Percentiles rank a stretch among this genome's conserved stretches.
Conservation (phyloP, 768 basidiomycete genomes). For the Hericium coralloides region DNA sequence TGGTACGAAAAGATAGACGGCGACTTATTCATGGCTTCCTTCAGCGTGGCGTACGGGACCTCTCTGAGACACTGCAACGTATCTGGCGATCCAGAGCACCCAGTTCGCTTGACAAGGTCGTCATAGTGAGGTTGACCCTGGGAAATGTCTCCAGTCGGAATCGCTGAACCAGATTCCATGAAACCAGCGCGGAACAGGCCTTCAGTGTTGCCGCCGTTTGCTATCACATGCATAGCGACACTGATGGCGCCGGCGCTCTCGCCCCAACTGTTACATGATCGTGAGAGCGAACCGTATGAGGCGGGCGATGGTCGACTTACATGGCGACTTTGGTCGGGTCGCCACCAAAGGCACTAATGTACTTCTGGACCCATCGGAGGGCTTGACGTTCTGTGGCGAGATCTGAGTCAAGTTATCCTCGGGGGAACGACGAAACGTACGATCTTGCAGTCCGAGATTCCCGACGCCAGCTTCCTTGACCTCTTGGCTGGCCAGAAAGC, state of each 20-base stretch:
- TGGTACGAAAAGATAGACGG: conserved; percentile 26
- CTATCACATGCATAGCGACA: background rate
- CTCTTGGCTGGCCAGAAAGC: conserved; percentile 10
- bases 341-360: conserved; percentile 33
- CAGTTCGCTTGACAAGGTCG: conserved; percentile 25
- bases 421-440: conserved; percentile 3
- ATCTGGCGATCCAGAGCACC: conserved; percentile 27
- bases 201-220: background rate
- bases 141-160: conserved; percentile 8
- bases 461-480: conserved; percentile 10
- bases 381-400: conserved; percentile 20
- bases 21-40: conserved; percentile 19
- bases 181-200: conserved; percentile 16
- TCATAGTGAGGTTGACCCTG: conserved; percentile 31
- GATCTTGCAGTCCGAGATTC: conserved; percentile 13
- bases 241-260: conserved; percentile 25
- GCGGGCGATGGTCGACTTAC: background rate
- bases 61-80: conserved; percentile 34
- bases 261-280: conserved; percentile 18
- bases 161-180: conserved; percentile 20
- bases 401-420: background rate
- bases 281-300: background rate
- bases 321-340: conserved; percentile 25
- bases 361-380: conserved; percentile 32
- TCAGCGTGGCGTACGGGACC: conserved; percentile 24